Evolutionary conservation across 768 basidiomycete genomes (phyloP).

Genomic region (Polyporus arcularius): DNA sequence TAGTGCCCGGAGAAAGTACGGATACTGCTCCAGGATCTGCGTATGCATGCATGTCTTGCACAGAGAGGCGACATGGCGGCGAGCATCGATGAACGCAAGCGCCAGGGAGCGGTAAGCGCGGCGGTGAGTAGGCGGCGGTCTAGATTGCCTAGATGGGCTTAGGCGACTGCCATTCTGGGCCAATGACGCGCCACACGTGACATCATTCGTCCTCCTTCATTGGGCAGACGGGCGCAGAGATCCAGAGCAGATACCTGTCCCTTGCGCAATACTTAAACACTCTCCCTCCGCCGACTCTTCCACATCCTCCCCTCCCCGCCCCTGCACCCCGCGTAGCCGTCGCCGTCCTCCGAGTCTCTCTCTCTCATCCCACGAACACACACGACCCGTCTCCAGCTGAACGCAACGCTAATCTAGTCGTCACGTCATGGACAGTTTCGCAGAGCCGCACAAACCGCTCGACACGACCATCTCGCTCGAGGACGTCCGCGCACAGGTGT

Average conservation of each 20-base stretch:
- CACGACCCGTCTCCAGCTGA: background rate
- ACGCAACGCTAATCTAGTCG: background rate
- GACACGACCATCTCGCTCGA: constrained; percentile 59
- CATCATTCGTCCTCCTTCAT: constrained; percentile 11
- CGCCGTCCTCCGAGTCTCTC: background rate
- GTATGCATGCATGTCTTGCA: no score
- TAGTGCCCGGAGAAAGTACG: no score
- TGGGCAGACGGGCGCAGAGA: constrained; percentile 17
- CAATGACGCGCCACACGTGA: constrained; percentile 19
- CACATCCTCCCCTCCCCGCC: background rate
- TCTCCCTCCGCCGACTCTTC: background rate
- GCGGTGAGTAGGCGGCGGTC: constrained; percentile 17
- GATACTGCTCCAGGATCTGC: no score
- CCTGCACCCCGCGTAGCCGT: background rate
- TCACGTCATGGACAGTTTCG: constrained; percentile 65
- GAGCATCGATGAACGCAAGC: background rate
- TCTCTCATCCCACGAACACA: background rate
- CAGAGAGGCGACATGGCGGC: no score
- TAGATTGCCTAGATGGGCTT: constrained; percentile 11
- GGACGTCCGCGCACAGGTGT: constrained; percentile 74
- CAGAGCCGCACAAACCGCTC: constrained; percentile 48
- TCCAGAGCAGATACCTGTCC: constrained; percentile 9
- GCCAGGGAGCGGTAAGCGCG: background rate
- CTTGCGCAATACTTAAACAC: constrained; percentile 1
- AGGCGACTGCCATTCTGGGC: background rate